These are phyloP conservation scores for Thymus quinquecostatus DNA, from an alignment of 257 asterid species.

Conservation along the genomic window DNA sequence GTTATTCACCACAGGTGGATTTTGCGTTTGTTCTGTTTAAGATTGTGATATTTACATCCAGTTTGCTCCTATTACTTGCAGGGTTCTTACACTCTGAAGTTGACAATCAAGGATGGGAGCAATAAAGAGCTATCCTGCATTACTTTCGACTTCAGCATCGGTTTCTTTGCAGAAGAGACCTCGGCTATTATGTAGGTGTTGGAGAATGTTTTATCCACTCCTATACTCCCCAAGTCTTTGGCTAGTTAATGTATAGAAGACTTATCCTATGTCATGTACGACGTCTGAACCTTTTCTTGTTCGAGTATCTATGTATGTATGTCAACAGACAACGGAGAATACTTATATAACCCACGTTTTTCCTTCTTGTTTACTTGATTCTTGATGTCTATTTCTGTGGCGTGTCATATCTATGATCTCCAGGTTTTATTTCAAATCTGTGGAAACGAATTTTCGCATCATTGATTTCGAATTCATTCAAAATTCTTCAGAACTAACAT, in stretches of 20 bases:
- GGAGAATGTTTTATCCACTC: conserved; percentile 7
- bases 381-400: neutral
- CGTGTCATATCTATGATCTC: no score
- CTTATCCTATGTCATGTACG: neutral
- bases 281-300: conserved; percentile 11
- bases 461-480: neutral
- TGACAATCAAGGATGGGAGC: conserved; percentile 60
- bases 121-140: conserved; percentile 69
- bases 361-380: neutral
- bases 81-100: conserved; percentile 69
- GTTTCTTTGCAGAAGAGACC: conserved; percentile 47
- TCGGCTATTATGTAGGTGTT: conserved; percentile 49
- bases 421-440: neutral
- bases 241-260: conserved; percentile 29
- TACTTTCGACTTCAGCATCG: conserved; percentile 65
- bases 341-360: conserved; percentile 8
- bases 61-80: conserved; percentile 34
- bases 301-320: conserved; percentile 4
- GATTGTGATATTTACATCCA: neutral
- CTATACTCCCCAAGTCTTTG: conserved; percentile 6
- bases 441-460: neutral
- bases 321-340: neutral
- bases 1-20: no score
- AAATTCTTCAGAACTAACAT: no score
- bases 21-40: neutral